Evolutionary conservation across 2,329 filamentous ascomycete genomes (phyloP), one percentile per base, ranked within the genome.

Genomic region (Microsporum ferrugineum): DNA sequence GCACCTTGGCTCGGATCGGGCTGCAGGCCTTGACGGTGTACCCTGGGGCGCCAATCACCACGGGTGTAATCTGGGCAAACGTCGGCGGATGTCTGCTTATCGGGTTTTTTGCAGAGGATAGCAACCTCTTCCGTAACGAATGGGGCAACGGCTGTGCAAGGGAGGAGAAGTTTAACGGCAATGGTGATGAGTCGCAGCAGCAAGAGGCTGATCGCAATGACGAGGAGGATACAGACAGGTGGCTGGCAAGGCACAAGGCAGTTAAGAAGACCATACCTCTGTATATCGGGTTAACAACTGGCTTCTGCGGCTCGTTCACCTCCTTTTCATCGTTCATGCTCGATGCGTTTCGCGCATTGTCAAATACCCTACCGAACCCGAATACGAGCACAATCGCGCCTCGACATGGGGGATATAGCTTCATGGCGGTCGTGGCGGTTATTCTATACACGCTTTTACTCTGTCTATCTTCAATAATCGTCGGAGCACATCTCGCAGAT

Each of bases 281-380:
- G 0, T 96, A 95, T 70, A 87, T 95, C 62, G 91, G 88, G 58
- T 82, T 96, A 4, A 84, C 89, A 0, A 95, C 88, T 0, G 92
- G 88, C 8, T 94, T 94, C 72, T 95, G 90, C 68, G 89, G 92
- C 64, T 91, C 88, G 66, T 89, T 94, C 69, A 96, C 91, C 0
- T 91, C 88, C 7, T 96, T 96, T 73, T 95, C 91, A 0, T 85
- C 86, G 23, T 95, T 95, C 70, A 85, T 91, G 55, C 82, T 88
- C 5, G 91, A 95, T 68, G 75, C 81, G 12, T 95, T 95, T 70
- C 80, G 95, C 27, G 87, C 89, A 0, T 75, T 95, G 17, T 86
- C 88, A 2, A 94, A 96, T 70, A 81, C 87, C 65, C 75, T 95
- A 8, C 78, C 82, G 0, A 76, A 79, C 1, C 81, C 83, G 0